phyloP scores from a whole-genome alignment of 2,329 filamentous ascomycete genomes.

The Aspergillus awamori region DNA sequence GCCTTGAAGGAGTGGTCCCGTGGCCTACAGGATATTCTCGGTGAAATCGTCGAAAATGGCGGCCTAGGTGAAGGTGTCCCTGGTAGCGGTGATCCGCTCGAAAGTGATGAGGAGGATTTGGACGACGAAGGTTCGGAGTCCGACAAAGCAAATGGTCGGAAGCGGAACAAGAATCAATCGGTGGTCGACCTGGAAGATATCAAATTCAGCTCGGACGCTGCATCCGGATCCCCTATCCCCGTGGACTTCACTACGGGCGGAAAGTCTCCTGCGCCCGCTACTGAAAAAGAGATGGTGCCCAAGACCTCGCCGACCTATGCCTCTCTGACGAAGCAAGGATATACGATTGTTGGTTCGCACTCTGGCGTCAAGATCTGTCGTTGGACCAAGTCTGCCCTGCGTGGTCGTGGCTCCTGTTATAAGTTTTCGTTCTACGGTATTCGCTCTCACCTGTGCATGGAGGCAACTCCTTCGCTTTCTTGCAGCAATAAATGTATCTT shows the following conservation, averaged over 20 bases:
- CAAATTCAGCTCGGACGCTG: conserved; percentile 46
- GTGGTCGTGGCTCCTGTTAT: conserved; percentile 93
- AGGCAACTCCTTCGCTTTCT: conserved; percentile 90
- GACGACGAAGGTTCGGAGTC: conserved; percentile 61
- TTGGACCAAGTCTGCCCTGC: conserved; percentile 96
- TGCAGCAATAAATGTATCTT: conserved; percentile 99
- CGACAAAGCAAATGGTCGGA: conserved; percentile 50
- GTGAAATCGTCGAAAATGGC: conserved; percentile 57
- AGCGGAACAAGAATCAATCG: conserved; percentile 46
- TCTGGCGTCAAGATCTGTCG: conserved; percentile 97
- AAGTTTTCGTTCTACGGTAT: conserved; percentile 98
- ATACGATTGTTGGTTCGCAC: conserved; percentile 91
- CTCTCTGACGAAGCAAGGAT: conserved; percentile 92
- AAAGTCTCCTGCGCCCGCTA: conserved; percentile 46
- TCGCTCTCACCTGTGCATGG: conserved; percentile 95
- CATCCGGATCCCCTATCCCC: conserved; percentile 59
- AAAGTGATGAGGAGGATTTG: conserved; percentile 77
- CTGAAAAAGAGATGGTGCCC: conserved; percentile 90
- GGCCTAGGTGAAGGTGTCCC: conserved; percentile 66
- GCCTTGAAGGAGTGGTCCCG: conserved; percentile 75
- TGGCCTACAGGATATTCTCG: conserved; percentile 73
- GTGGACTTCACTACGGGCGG: conserved; percentile 74
- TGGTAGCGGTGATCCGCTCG: conserved; percentile 79
- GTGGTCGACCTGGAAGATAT: conserved; percentile 86
- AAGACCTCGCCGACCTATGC: conserved; percentile 84